Base-by-base conservation (phyloP, 2,329 filamentous ascomycete species). In the Colletotrichum caudatum region DNA sequence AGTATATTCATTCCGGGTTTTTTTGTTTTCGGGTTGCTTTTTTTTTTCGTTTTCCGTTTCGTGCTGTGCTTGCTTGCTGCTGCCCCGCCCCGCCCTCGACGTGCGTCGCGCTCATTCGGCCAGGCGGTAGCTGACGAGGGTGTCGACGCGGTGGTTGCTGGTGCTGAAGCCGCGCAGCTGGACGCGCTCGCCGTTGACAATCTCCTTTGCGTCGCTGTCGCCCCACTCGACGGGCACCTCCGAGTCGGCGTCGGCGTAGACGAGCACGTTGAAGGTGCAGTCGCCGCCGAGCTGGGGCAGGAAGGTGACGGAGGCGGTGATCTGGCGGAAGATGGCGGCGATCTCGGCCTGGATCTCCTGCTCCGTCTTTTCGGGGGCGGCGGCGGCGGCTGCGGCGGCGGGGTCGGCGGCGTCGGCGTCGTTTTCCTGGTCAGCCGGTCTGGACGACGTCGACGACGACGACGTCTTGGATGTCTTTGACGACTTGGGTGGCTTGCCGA, bases 221-320 rank as follows among this genome's bases (percentile, higher is more conserved):
- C 96, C 96, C 96, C 96, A 99, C 81, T 99, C 96, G 70, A 99
- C 92, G 5, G 96, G 96, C 18, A 99, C 96, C 59, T 98, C 95
- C 70, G 93, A 96, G 82, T 98, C 95, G 23, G 95, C 95, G 80
- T 99, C 95, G 64, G 96, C 96, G 80, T 99, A 99, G 4, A 99
- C 96, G 51, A 99, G 88, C 59, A 99, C 95, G 79, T 99, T 99
- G 87, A 99, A 99, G 14, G 96, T 98, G 86, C 95, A 99, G 81
- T 97, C 93, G 51, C 95, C 95, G 73, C 94, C 91, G 7, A 99
- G 89, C 84, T 98, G 95, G 0, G 96, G 96, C 16, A 99, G 85
- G 80, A 99, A 99, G 0, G 96, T 98, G 66, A 99, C 96, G 0
- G 94, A 97, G 1, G 96, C 96, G 1, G 96, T 99, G 81, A 99